Base-by-base conservation (phyloP, 371 early-diverging fungal genomes). In the Furculomyces boomerangus region DNA sequence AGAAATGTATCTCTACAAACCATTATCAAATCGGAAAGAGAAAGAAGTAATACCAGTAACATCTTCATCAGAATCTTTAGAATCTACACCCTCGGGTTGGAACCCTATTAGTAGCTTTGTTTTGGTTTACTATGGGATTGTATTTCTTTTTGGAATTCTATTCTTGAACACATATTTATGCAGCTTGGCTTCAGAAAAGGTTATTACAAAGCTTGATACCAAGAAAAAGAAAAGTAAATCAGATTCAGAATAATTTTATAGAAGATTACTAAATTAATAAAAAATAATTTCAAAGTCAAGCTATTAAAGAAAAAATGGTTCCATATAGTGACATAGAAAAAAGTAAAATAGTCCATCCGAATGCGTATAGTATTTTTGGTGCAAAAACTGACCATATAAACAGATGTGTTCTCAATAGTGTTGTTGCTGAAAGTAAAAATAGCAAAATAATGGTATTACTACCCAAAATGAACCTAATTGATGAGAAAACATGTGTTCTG, bases 341-440 rank as follows among this genome's bases (percentile, higher is more conserved):
- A 14, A 39, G 39, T 13, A n/a, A 13, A 14, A 39, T 14, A 13
- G n/a, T 39, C 39, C n/a, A n/a, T 13, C 39, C 39, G 39, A 14
- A n/a, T 39, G 84, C 83, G 64, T 83, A 87, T 46, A 87, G 67
- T 47, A 81, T 81, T 54, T 83, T 82, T 24, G 88, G 88, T 41
- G 88, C 84, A 59, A 86, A 87, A 13, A 87, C 88, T 0, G 86
- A 82, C 87, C 87, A 87, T 40, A 87, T 79, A 62, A 87, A 87
- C 44, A 86, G 63, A 56, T 87, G 88, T 31, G 80, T 73, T 22
- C 84, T 72, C 40, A 82, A 66, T 3, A 78, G 41, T 1, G 78
- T 78, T 2, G 40, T 62, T 16, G 43, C 16, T 27, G 30, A 2
- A 2, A 55, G 3, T 1, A 32, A 26, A 49, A 20, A 3, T 24